phyloP scores from a whole-genome alignment of 371 early-diverging fungal species.

The Coemansia sp. region DNA sequence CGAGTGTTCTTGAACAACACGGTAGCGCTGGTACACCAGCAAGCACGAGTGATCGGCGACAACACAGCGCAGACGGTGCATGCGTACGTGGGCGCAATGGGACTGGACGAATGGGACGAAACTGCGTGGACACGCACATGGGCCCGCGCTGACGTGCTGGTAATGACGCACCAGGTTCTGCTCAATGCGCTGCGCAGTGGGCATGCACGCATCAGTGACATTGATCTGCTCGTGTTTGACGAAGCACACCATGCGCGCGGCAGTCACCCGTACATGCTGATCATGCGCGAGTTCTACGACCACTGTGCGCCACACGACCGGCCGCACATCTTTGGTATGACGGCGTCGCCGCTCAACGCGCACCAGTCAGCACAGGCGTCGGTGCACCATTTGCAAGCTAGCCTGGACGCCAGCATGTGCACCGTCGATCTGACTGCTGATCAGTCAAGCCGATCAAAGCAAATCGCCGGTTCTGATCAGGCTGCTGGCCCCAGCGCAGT shows the following conservation, averaged over 20 bases:
- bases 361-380: slow-evolving; percentile 48
- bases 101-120: slow-evolving; percentile 61
- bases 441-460: not conserved
- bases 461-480: too few relatives aligned
- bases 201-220: slow-evolving; percentile 60
- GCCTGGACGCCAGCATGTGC: slow-evolving; percentile 62
- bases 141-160: slow-evolving; percentile 60
- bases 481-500: slow-evolving; percentile 25
- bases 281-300: slow-evolving; percentile 83
- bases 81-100: slow-evolving; percentile 67
- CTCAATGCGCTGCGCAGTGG: slow-evolving; percentile 72
- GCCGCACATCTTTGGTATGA: slow-evolving; percentile 91
- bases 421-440: slow-evolving; percentile 42
- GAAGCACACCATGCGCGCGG: slow-evolving; percentile 91
- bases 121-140: slow-evolving; percentile 55
- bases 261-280: slow-evolving; percentile 75
- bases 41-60: slow-evolving; percentile 65
- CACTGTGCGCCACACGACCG: slow-evolving; percentile 52
- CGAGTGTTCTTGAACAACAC: slow-evolving; percentile 84
- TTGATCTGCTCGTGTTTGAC: slow-evolving; percentile 83
- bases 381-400: slow-evolving; percentile 64
- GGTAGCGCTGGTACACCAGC: slow-evolving; percentile 85
- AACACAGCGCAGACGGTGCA: slow-evolving; percentile 64
- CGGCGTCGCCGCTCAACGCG: slow-evolving; percentile 79
- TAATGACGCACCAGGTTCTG: slow-evolving; percentile 87